Evolutionary conservation across 2,329 filamentous ascomycete genomes (phyloP).

Genomic region (Pseudocercospora crystallina): DNA sequence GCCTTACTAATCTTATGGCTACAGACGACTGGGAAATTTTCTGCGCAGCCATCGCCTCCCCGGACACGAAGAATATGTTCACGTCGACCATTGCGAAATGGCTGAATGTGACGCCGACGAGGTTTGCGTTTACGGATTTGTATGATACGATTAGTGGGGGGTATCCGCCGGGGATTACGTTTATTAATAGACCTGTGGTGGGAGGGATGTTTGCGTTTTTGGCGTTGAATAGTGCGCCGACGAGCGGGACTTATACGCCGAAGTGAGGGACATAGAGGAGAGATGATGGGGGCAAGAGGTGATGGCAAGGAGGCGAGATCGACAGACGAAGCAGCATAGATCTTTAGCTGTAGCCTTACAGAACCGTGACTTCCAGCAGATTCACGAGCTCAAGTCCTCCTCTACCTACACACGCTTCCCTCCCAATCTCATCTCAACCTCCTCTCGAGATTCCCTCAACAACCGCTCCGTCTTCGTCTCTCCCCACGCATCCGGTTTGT

Average conservation of each 20-base stretch:
- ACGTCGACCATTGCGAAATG: slow-evolving; percentile 49
- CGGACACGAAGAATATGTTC: slow-evolving; percentile 48
- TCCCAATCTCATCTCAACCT: too few relatives aligned
- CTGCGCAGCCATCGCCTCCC: slow-evolving; percentile 46
- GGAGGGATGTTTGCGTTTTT: slow-evolving; percentile 54
- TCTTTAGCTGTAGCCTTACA: too few relatives aligned
- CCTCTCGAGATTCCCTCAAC: too few relatives aligned
- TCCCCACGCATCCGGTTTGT: too few relatives aligned
- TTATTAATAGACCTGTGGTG: slow-evolving; percentile 53
- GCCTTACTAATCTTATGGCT: not conserved
- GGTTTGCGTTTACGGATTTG: slow-evolving; percentile 51
- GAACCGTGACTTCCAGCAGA: too few relatives aligned
- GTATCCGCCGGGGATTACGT: slow-evolving; percentile 33
- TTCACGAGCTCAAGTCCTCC: too few relatives aligned
- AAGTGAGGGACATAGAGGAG: too few relatives aligned
- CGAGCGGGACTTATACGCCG: slow-evolving; percentile 13
- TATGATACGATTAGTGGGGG: slow-evolving; percentile 50
- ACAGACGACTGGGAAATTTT: slow-evolving; percentile 54
- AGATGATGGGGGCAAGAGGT: too few relatives aligned
- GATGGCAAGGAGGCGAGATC: too few relatives aligned
- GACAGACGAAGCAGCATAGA: too few relatives aligned
- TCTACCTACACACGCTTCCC: too few relatives aligned
- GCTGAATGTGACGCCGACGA: slow-evolving; percentile 51
- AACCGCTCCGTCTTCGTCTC: too few relatives aligned
- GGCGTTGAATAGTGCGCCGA: slow-evolving; percentile 34